These are phyloP conservation scores for Brassica cretica DNA, from an alignment of 345 rosid species.

Conservation along the genomic window DNA sequence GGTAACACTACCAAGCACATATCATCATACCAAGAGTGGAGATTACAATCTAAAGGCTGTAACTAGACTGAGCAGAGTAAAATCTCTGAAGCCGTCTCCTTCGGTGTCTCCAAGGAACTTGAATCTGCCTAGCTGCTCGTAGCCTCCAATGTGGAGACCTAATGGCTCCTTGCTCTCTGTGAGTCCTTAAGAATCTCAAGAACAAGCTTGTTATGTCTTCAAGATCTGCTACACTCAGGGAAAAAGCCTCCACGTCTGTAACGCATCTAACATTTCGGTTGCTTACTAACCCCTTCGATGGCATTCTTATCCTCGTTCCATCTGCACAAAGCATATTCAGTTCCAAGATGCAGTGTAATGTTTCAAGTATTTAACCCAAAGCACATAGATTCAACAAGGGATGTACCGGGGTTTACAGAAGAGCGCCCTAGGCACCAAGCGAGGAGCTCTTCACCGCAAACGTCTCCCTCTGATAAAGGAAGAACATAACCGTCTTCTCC, in stretches of 20 bases:
- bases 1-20: background rate
- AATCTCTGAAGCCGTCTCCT: constrained; percentile 50
- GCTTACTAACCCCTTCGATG: constrained; percentile 53
- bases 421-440: constrained; percentile 83
- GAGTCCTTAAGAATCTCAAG: constrained; percentile 51
- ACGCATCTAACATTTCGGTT: constrained; percentile 31
- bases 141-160: constrained; percentile 84
- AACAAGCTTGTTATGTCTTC: background rate
- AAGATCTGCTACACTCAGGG: too few species aligned
- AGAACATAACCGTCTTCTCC: constrained; percentile 55
- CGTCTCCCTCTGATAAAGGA: constrained; percentile 66
- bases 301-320: constrained; percentile 47
- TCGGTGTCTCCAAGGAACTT: constrained; percentile 83
- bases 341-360: background rate
- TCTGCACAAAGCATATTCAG: constrained; percentile 44
- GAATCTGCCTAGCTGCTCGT: constrained; percentile 59
- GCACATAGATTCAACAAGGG: constrained; percentile 4
- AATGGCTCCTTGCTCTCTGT: constrained; percentile 79
- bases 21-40: constrained; percentile 11
- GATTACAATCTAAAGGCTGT: constrained; percentile 13
- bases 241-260: background rate
- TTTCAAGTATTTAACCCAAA: background rate
- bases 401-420: constrained; percentile 57
- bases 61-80: constrained; percentile 19
- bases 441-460: constrained; percentile 87